Conservation (phyloP, 257 asterid genomes). For the Solanum lycopersicoides region DNA sequence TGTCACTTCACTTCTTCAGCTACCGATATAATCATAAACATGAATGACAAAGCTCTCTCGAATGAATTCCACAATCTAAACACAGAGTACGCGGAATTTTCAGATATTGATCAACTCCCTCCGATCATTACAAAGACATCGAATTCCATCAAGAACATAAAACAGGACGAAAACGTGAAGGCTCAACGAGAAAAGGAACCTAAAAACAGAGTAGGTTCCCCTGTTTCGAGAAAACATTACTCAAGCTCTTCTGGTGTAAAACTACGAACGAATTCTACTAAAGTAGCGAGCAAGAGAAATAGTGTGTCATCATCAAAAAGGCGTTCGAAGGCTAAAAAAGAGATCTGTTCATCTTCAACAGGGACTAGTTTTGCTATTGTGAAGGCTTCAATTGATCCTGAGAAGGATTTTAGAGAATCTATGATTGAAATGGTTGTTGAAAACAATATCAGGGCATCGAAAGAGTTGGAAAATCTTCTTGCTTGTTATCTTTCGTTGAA, state of each 20-base stretch:
- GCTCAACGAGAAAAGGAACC: neutral
- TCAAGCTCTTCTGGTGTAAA: constrained; percentile 46
- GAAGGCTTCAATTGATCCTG: constrained; percentile 78
- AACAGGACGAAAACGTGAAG: neutral
- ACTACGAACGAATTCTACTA: constrained; percentile 36
- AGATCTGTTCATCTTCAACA: constrained; percentile 11
- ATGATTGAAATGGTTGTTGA: constrained; percentile 92
- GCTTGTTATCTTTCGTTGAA: constrained; percentile 81
- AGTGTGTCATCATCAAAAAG: constrained; percentile 20
- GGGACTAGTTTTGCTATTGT: constrained; percentile 73
- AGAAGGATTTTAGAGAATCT: constrained; percentile 74
- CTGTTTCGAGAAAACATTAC: constrained; percentile 32
- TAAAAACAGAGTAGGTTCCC: neutral
- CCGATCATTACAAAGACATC: constrained; percentile 46
- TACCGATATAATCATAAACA: constrained; percentile 50
- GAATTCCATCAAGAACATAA: neutral
- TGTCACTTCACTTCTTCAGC: constrained; percentile 34
- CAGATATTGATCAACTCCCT: constrained; percentile 42
- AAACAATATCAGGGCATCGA: constrained; percentile 55
- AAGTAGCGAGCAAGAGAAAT: constrained; percentile 19
- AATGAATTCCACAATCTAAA: neutral
- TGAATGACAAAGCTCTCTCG: constrained; percentile 15
- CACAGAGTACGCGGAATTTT: constrained; percentile 12
- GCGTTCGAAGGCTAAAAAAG: constrained; percentile 5
- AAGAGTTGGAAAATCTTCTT: constrained; percentile 75